Conservation (phyloP, 2,329 filamentous ascomycete genomes). For the Arthrobotrys musiformis region DNA sequence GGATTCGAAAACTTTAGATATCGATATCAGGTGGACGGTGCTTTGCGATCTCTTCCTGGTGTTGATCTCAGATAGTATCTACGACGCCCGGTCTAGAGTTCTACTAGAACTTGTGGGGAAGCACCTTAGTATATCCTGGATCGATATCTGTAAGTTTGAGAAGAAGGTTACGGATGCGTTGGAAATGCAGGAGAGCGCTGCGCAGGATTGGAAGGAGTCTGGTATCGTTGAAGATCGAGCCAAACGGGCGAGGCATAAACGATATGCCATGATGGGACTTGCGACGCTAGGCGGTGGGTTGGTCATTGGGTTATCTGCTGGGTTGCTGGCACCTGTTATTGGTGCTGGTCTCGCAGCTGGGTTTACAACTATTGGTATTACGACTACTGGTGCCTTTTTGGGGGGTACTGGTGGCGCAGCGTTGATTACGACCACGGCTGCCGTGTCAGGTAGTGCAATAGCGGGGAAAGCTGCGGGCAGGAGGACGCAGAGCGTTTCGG, state of each 20-base stretch:
- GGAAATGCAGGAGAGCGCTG: conserved; percentile 90
- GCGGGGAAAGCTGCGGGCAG: conserved; percentile 85
- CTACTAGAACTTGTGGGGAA: conserved; percentile 84
- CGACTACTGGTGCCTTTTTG: conserved; percentile 87
- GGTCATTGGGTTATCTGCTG: conserved; percentile 81
- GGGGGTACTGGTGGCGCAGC: conserved; percentile 92
- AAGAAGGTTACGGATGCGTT: conserved; percentile 95
- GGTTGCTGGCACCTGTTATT: conserved; percentile 79
- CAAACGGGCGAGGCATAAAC: conserved; percentile 81
- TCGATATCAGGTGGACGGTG: conserved; percentile 96
- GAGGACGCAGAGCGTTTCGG: conserved; percentile 89
- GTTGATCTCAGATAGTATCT: conserved; percentile 93
- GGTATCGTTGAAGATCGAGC: conserved; percentile 88
- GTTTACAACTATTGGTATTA: conserved; percentile 92
- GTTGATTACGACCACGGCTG: conserved; percentile 89
- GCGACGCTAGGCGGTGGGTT: conserved; percentile 88
- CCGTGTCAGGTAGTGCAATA: conserved; percentile 85
- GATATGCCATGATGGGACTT: conserved; percentile 89
- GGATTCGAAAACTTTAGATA: conserved; percentile 84
- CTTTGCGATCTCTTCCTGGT: conserved; percentile 95
- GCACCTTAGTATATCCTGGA: conserved; percentile 83
- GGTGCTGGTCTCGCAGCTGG: conserved; percentile 90
- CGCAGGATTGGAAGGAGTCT: conserved; percentile 95
- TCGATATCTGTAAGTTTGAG: conserved; percentile 96
- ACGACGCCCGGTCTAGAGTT: conserved; percentile 86